Evolutionary conservation across 768 basidiomycete genomes (phyloP), one percentile per base, ranked within the genome.

Genomic region (Agaricus blazei): DNA sequence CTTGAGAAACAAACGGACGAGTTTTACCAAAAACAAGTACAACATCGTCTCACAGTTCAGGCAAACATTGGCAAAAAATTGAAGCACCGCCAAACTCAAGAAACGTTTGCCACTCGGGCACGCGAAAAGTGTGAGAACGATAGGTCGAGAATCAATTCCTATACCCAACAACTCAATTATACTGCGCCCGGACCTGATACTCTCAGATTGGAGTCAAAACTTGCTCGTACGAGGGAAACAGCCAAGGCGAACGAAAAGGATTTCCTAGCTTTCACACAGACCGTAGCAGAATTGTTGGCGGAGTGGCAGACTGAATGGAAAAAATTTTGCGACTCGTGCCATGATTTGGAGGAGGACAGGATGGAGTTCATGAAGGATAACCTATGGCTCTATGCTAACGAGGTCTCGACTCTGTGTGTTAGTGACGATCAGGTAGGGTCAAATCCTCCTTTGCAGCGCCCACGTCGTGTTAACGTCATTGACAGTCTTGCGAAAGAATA

Each of bases 291-390:
- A 48, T 85, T 90, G 44, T 72, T 82, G 51, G 78, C 74, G 24
- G 83, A 83, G 60, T 98, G 95, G 96, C 95, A 98, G 67, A 74
- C 76, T 58, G 88, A 94, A 50, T 99, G 95, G 95, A 95, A 91
- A 70, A 76, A 76, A 11, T 98, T 95, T 70, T 98, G 93, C 66
- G 97, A 99, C 70, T 80, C 82, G n/a, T 92, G 90, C 60, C 97
- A 99, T 71, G 97, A 99, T 74, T 71, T 97, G 43, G 97, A 99
- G 64, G 95, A 98, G 63, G 97, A 98, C 53, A 81, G 97, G 26
- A 70, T 94, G 68, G 93, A 95, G 58, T 90, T 95, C 68, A 84
- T 90, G 75, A 98, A 96, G 73, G 93, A 95, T 67, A 88, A 87
- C 53, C 76, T 97, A 61, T 99, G 97, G 96, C 80, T 85, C 4